Evolutionary conservation across 371 early-diverging fungal genomes (phyloP).

Genomic region (Mucor plumbeus): DNA sequence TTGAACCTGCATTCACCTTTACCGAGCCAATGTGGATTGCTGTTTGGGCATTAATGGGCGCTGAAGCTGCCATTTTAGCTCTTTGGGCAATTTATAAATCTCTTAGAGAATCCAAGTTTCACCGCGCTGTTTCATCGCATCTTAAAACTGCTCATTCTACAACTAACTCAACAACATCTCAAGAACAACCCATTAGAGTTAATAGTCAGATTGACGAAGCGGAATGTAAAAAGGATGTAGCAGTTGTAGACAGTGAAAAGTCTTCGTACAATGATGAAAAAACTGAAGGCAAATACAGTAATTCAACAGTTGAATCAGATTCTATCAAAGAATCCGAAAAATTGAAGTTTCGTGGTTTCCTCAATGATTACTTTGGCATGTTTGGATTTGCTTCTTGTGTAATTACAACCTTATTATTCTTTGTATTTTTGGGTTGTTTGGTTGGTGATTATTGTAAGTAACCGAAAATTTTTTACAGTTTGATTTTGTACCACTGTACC

Average conservation of each 20-base stretch:
- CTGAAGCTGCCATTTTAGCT: constrained; percentile 44
- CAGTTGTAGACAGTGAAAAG: constrained; percentile 11
- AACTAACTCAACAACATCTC: not conserved
- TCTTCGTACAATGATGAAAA: constrained; percentile 3
- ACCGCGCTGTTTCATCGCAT: constrained; percentile 13
- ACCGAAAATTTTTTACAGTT: not conserved
- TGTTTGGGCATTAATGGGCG: constrained; percentile 49
- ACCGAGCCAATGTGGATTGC: constrained; percentile 66
- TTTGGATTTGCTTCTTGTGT: constrained; percentile 58
- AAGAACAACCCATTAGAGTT: constrained; percentile 3
- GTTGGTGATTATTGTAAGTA: constrained; percentile 75
- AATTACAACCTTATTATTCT: constrained; percentile 62
- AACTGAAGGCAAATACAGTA: not conserved
- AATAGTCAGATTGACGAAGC: constrained; percentile 17
- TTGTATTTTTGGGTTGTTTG: constrained; percentile 70
- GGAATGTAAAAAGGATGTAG: constrained; percentile 22
- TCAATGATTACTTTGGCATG: constrained; percentile 58
- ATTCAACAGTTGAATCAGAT: constrained; percentile 24
- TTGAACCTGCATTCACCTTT: constrained; percentile 55
- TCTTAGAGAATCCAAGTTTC: constrained; percentile 22
- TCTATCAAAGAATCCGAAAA: constrained; percentile 49
- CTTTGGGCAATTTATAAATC: constrained; percentile 52
- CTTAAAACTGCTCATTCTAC: constrained; percentile 2
- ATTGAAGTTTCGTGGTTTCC: constrained; percentile 69
- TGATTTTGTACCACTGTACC: constrained; percentile 11